Evolutionary conservation across 805 yeast species (phyloP).

Genomic region (Barnettozyma populi): DNA sequence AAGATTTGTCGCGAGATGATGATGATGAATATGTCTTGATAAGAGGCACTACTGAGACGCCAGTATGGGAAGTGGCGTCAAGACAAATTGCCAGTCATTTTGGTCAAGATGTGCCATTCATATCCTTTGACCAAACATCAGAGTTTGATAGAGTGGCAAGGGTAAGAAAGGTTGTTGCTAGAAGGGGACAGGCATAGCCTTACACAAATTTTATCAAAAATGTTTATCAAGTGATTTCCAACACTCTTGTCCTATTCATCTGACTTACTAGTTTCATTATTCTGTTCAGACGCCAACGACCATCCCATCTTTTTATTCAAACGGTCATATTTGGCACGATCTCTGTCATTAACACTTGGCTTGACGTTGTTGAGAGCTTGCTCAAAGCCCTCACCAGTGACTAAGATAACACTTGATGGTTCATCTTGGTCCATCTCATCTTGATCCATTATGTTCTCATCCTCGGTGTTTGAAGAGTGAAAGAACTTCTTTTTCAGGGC

Average conservation of each 20-base stretch:
- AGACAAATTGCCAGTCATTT: slow-evolving; percentile 16
- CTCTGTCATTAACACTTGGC: slow-evolving; percentile 88
- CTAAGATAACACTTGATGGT: slow-evolving; percentile 37
- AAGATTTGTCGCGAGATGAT: slow-evolving; percentile 12
- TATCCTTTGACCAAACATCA: slow-evolving; percentile 32
- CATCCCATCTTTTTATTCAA: slow-evolving; percentile 73
- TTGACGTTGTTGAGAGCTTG: slow-evolving; percentile 68
- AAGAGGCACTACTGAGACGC: slow-evolving; percentile 63
- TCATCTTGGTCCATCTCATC: slow-evolving; percentile 33
- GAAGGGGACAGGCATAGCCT: slow-evolving; percentile 34
- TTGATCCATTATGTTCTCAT: slow-evolving; percentile 42
- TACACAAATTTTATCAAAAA: neutral
- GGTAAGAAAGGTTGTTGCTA: slow-evolving; percentile 48
- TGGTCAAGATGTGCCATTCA: slow-evolving; percentile 37
- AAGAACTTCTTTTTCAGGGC: slow-evolving; percentile 77
- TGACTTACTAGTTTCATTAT: slow-evolving; percentile 13
- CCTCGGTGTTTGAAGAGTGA: slow-evolving; percentile 37
- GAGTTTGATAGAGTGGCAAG: slow-evolving; percentile 54
- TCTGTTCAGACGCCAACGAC: slow-evolving; percentile 39
- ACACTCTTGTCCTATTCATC: slow-evolving; percentile 8
- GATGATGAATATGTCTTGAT: slow-evolving; percentile 36
- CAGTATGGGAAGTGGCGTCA: slow-evolving; percentile 45
- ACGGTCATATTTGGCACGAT: slow-evolving; percentile 69
- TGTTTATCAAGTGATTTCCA: slow-evolving; percentile 3
- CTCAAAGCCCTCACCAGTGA: slow-evolving; percentile 61